Evolutionary conservation across 2,329 filamentous ascomycete species (phyloP), one percentile per base, ranked within the genome.

Genomic region (Xylariaceae sp.): DNA sequence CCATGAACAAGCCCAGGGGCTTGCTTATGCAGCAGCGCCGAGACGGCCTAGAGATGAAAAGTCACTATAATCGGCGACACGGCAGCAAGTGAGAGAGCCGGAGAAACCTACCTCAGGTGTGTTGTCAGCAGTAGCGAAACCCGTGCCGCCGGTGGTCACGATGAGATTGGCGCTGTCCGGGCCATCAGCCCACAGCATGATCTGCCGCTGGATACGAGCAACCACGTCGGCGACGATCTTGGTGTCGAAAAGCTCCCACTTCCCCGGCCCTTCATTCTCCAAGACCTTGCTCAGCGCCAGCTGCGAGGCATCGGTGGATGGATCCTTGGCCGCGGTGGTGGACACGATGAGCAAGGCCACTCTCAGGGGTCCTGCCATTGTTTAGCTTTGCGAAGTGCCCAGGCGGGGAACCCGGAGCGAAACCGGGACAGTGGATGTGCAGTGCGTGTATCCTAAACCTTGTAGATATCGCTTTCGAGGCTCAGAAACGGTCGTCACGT

Each of bases 1-100:
- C 85, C 91, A 72, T 99, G 92, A n/a, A 96, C 87, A 47, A 99
- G 77, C 1, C 94, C 94, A 0, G 91, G 85, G 0, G 94, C 94
- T 70, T 92, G 84, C 67, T 88, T 91, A 65, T 96, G 85, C 41
- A 97, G 77, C 39, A 97, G 72, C 5, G 86, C 82, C 13, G 79
- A 74, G n/a, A 96, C 81, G 47, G 91, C 92, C 87, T 92, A 65
- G 45, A 21, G 18, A 47, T 15, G 36, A 16, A 13, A 22, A 34
- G 32, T 52, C 15, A 49, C 5, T 45, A 49, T 44, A 9, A 55
- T 15, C 9, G 40, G 46, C 19, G 21, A n/a, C 16, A 39, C 12
- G 3, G n/a, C 21, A 16, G 5, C 1, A 13, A 34, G 13, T 6
- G 15, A 34, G 22, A 5, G 32, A 12, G 12, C 1, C 7, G 9